Base-by-base conservation (phyloP, 805 yeast genomes). In the Wickerhamiella spandovensis region DNA sequence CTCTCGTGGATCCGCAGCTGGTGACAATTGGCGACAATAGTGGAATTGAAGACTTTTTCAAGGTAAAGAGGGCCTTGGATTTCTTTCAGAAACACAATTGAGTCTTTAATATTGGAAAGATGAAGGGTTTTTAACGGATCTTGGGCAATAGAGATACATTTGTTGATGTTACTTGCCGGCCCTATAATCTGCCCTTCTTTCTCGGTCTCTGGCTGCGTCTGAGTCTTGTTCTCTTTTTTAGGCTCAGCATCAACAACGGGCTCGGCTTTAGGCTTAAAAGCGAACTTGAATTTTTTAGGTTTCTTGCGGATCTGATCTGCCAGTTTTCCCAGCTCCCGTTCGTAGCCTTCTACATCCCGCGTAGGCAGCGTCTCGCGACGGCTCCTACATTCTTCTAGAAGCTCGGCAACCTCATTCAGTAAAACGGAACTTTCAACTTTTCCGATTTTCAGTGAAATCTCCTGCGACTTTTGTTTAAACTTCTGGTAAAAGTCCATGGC, bases 1-100 rank as follows among this genome's bases (percentile, higher is more conserved):
- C 66, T 56, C 32, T 53, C 35, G 44, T 63, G 64, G 18, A 63
- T 47, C 13, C 66, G 53, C 43, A 61, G 58, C 47, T 63, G 67
- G 23, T 62, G 62, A 51, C 65, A 55, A 9, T 39, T 30, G 32
- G 50, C 50, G 9, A 54, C 43, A 5, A 63, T 17, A 12, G 43
- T 47, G 7, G 60, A 58, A n/a, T 55, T 25, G 1, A 12, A 7
- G 17, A 54, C 41, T 38, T 55, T 48, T 5, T 54, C 50, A 17
- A 57, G 42, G 47, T 60, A 57, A 12, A 55, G 37, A 1, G 67
- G 51, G 32, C 65, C 61, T 5, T 50, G 17, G 10, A 63, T 51
- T 8, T 49, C 13, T 9, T 46, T 43, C 10, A 56, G 47, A 8
- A 51, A 42, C 2, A 62, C 51, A 6, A 55, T 50, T 13, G 62